Conservation (phyloP, 2,329 filamentous ascomycete species). For the Verticillium dahliae region DNA sequence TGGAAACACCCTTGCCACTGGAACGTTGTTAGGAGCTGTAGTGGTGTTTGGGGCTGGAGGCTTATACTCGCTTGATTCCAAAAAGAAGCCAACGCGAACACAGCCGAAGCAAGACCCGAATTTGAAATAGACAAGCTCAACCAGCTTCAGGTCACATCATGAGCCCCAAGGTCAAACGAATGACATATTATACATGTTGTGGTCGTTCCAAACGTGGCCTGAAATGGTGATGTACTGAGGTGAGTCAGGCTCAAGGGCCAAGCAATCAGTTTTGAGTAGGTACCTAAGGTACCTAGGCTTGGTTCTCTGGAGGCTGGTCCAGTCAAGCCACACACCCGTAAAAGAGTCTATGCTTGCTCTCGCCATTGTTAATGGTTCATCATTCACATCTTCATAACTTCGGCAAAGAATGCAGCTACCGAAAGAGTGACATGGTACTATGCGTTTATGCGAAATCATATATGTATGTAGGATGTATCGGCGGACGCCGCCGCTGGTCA, state of each 20-base stretch:
- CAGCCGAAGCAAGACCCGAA: conserved; percentile 2
- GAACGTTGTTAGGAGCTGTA: conserved; percentile 73
- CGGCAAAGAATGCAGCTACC: no score
- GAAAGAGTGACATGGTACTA: not conserved
- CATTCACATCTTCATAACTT: no score
- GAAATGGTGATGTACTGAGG: no score
- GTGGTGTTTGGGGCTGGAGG: conserved; percentile 90
- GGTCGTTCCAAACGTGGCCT: no score
- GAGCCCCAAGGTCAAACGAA: not conserved
- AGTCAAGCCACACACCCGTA: no score
- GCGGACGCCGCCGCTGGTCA: not conserved
- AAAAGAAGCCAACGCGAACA: conserved; percentile 22
- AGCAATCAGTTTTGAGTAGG: no score
- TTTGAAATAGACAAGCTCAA: conserved; percentile 4
- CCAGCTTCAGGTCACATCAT: not conserved
- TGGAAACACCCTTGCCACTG: conserved; percentile 70
- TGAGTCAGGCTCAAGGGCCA: no score
- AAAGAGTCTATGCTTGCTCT: no score
- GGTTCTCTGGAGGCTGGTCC: no score
- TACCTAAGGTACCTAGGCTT: no score
- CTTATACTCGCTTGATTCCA: conserved; percentile 74
- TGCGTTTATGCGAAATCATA: not conserved
- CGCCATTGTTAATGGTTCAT: no score
- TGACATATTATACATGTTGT: no score
- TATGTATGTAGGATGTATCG: not conserved